phyloP scores from a whole-genome alignment of 2,329 filamentous ascomycete species.

The Didymella lethalis region DNA sequence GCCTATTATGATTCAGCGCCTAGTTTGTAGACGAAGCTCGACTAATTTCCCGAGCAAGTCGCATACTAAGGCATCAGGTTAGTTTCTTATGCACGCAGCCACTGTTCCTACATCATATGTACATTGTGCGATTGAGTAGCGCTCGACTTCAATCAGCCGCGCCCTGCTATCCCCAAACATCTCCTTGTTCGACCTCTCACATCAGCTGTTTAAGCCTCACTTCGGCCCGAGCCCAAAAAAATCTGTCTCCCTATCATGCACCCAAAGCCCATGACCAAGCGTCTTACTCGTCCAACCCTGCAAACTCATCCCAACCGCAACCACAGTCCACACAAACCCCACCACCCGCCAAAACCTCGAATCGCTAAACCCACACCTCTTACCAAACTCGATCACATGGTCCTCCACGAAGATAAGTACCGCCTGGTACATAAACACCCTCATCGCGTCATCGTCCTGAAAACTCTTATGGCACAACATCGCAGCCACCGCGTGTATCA shows the following conservation, averaged over 20 bases:
- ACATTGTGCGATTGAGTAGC: not conserved
- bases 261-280: constrained; percentile 31
- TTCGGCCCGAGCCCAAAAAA: constrained; percentile 34
- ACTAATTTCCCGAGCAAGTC: too few species aligned
- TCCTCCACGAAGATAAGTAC: constrained; percentile 41
- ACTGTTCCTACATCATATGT: too few species aligned
- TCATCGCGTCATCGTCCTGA: constrained; percentile 28
- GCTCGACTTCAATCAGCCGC: not conserved
- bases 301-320: constrained; percentile 28
- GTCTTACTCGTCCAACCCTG: constrained; percentile 16
- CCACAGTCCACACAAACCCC: constrained; percentile 34
- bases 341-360: constrained; percentile 27
- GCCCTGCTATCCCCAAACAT: not conserved
- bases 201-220: not conserved
- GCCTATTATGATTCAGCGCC: too few species aligned
- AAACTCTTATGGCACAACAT: constrained; percentile 27
- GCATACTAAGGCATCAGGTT: too few species aligned
- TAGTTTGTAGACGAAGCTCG: too few species aligned
- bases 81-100: too few species aligned
- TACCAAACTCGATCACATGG: constrained; percentile 37
- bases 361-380: constrained; percentile 29
- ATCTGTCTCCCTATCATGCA: constrained; percentile 29
- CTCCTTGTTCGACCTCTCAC: not conserved
- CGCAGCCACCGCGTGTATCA: constrained; percentile 30
- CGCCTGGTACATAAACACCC: constrained; percentile 36